A percentile compares a stretch with the other conserved stretches of the same genome.
phyloP scores from a whole-genome alignment of 2,329 filamentous ascomycete species.

The Xylaria sp. region DNA sequence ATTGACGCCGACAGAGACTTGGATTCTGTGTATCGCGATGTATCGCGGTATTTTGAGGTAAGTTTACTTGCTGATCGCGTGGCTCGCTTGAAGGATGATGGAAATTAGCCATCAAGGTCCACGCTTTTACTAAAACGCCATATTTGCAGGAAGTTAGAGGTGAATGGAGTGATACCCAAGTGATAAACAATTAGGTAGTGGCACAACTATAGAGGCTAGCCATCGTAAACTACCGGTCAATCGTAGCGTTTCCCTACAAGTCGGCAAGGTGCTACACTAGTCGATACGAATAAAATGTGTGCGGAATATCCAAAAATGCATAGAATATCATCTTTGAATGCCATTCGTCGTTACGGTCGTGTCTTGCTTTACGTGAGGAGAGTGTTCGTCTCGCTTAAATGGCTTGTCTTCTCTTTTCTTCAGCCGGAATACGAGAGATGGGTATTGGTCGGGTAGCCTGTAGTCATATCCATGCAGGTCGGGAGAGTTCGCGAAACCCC shows the following conservation, averaged over 20 bases:
- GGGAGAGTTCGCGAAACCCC: too few species aligned
- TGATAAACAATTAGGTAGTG: background rate
- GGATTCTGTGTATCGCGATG: conserved; percentile 22
- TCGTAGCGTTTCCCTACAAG: background rate
- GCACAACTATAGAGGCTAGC: background rate
- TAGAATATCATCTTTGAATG: too few species aligned
- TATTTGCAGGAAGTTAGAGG: background rate
- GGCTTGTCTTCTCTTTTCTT: too few species aligned
- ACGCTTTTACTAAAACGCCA: background rate
- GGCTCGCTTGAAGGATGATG: background rate
- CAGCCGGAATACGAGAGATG: too few species aligned
- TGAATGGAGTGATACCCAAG: background rate
- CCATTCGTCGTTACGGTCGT: too few species aligned
- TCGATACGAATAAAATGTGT: background rate
- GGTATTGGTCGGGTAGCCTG: too few species aligned
- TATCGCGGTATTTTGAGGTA: conserved; percentile 24
- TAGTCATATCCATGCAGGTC: too few species aligned
- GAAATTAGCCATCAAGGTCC: background rate
- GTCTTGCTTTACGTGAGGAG: too few species aligned
- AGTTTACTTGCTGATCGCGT: background rate
- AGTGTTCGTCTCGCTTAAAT: too few species aligned
- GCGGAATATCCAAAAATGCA: too few species aligned
- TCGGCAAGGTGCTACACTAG: background rate
- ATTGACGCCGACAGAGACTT: conserved; percentile 24
- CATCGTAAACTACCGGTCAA: background rate